Conservation (phyloP, 345 rosid species). For the Microthlaspi erraticum region DNA sequence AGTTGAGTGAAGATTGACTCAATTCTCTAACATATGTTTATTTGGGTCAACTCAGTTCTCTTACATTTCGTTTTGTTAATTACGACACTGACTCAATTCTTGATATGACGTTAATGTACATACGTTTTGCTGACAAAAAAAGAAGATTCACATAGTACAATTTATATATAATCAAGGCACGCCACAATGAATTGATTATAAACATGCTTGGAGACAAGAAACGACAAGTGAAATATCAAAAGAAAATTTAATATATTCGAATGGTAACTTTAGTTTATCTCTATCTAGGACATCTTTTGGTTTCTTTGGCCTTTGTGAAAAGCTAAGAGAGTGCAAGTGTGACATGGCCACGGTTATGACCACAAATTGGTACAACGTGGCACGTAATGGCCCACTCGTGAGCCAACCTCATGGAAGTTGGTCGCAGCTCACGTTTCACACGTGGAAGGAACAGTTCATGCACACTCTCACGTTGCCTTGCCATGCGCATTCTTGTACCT, state of each 20-base stretch:
- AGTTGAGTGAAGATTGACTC: constrained; percentile 16
- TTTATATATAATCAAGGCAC: constrained; percentile 4
- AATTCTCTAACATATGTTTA: neutral
- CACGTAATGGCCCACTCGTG: constrained; percentile 36
- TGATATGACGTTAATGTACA: neutral
- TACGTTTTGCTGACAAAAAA: constrained; percentile 7
- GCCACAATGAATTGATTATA: constrained; percentile 15
- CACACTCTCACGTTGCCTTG: constrained; percentile 44
- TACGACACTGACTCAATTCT: neutral
- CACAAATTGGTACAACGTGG: constrained; percentile 42
- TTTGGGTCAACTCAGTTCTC: neutral
- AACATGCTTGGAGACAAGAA: constrained; percentile 25
- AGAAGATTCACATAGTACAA: neutral
- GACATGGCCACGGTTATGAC: constrained; percentile 44
- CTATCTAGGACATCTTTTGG: constrained; percentile 25
- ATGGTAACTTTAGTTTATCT: constrained; percentile 14
- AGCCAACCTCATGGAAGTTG: constrained; percentile 45
- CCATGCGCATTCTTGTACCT: constrained; percentile 41
- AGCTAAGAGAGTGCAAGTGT: constrained; percentile 36
- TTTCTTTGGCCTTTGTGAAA: constrained; percentile 33
- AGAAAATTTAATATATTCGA: constrained; percentile 7
- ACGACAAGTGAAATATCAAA: constrained; percentile 13
- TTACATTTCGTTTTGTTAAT: neutral
- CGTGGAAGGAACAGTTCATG: constrained; percentile 45
- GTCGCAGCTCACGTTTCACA: constrained; percentile 37